Evolutionary conservation across 306 rosid genomes (phyloP).

Genomic region (Oemleria cerasiformis): DNA sequence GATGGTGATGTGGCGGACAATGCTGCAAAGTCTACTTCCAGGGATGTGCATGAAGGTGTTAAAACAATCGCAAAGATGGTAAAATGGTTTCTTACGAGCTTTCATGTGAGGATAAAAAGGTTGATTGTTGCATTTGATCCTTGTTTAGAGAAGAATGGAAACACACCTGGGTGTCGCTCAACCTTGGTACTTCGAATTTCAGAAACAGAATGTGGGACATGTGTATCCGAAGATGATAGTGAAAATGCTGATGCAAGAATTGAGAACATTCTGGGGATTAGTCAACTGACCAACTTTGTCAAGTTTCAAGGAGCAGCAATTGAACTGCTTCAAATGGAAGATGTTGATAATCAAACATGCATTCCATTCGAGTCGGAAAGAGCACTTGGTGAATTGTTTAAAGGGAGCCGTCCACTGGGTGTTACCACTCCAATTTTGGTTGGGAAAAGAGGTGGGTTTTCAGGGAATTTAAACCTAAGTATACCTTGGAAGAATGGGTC

Average conservation of each 20-base stretch:
- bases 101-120: constrained; percentile 63
- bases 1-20: constrained; percentile 36
- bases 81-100: constrained; percentile 78
- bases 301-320: constrained; percentile 75
- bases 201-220: constrained; percentile 78
- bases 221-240: constrained; percentile 69
- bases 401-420: constrained; percentile 35
- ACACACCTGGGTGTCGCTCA: constrained; percentile 25
- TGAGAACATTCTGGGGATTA: constrained; percentile 73
- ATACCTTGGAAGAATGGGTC: constrained; percentile 97
- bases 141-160: constrained; percentile 35
- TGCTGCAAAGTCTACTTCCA: constrained; percentile 49
- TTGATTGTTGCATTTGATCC: constrained; percentile 84
- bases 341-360: constrained; percentile 26
- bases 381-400: constrained; percentile 36
- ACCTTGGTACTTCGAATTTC: constrained; percentile 72
- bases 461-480: constrained; percentile 75
- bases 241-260: constrained; percentile 39
- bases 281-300: constrained; percentile 68
- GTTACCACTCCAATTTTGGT: constrained; percentile 56
- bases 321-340: constrained; percentile 69
- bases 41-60: constrained; percentile 91
- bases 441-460: constrained; percentile 77
- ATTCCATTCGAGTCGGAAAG: constrained; percentile 31
- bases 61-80: constrained; percentile 89